Evolutionary conservation across 768 basidiomycete genomes (phyloP), one percentile per base, ranked within the genome.

Genomic region (Fomitopsis serialis): DNA sequence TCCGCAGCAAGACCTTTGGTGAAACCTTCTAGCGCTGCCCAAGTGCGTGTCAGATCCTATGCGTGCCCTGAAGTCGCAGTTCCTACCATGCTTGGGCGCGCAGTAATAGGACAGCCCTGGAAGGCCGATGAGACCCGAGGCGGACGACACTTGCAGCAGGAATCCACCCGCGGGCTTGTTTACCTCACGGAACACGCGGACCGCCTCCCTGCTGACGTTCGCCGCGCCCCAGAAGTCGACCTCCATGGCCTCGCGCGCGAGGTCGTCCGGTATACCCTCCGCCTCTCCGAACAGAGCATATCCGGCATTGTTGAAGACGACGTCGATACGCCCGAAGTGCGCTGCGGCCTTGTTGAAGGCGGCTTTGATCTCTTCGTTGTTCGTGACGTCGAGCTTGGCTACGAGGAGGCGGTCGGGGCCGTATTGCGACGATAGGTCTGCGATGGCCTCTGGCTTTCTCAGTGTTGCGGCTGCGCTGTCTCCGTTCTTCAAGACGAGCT

Each of bases 141-240:
- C 46, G 9, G 72, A 72, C 5, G 68, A 68, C 36, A 65, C 45
- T 27, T 75, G 72, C 29, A 73, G 54, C 1, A 74, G 57, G 22
- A 61, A 63, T 1, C 73, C 73, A 0, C 72, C 70, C 1, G 23
- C 17, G 7, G 73, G 69, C n/a, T 65, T 56, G 54, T 75, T 74
- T 0, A 61, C 57, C 7, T 74, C 73, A 25, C 73, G 65, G 55
- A 74, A 70, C 49, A 63, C 66, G 48, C 52, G 54, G 43, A 75
- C 57, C 0, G 71, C 69, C 32, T 63, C 72, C 27, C 50, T 58
- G 24, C 55, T 68, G 40, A 74, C 71, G 21, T 61, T 53, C 0
- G 58, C 53, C 0, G 65, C 60, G 7, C 66, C 63, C 63, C 61
- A 67, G 49, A 64, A 64, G 45, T 64, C 61, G 6, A 63, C 58